phyloP scores from a whole-genome alignment of 352 stramenopile genomes.

The Globisporangium canariense region DNA sequence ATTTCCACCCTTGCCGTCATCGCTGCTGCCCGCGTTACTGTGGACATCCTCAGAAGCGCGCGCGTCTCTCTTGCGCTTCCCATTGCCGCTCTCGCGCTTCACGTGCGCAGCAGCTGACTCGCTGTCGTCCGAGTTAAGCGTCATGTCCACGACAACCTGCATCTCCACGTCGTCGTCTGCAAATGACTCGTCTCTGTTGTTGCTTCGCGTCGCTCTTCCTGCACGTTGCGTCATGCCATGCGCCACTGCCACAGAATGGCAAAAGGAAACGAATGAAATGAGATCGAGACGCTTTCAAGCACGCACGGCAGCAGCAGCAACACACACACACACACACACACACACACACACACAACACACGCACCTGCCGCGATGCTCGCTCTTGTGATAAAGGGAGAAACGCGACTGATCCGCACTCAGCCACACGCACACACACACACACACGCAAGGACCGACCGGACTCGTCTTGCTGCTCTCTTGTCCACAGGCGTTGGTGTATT shows the following conservation, averaged over 20 bases:
- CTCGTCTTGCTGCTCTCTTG: not conserved
- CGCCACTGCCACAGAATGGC: not conserved
- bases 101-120: not conserved
- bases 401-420: not conserved
- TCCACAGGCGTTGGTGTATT: not conserved
- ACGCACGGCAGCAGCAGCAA: not conserved
- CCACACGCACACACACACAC: not conserved
- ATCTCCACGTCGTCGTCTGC: not conserved
- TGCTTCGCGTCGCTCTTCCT: not conserved
- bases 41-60: not conserved
- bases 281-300: not conserved
- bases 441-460: not conserved
- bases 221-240: not conserved
- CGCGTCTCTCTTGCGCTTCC: conserved; percentile 3
- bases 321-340: not conserved
- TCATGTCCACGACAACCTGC: conserved; percentile 10
- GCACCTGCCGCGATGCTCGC: not conserved
- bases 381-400: not conserved
- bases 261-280: not conserved
- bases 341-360: not conserved
- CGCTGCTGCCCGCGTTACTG: not conserved
- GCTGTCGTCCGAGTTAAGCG: not conserved
- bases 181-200: not conserved
- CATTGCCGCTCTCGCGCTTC: conserved; percentile 3
- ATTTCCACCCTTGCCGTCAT: not conserved